These are phyloP conservation scores for Fagopyrum homotropicum DNA, from an alignment of 148 eudicot species.

Conservation along the genomic window DNA sequence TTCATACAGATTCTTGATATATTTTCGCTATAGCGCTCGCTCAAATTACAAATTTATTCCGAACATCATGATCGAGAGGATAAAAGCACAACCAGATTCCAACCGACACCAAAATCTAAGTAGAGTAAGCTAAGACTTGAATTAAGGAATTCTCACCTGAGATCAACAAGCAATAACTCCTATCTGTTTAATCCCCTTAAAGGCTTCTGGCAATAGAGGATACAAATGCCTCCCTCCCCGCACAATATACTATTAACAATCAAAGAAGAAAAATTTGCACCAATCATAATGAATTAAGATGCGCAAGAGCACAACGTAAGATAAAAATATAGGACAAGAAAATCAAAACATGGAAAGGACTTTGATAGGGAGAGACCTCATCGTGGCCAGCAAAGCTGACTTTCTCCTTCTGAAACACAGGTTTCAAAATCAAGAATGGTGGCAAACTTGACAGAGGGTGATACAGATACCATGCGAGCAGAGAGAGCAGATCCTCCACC, in stretches of 20 bases:
- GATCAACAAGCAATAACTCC: slow-evolving; percentile 99
- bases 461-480: slow-evolving; percentile 50
- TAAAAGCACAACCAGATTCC: background rate
- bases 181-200: slow-evolving; percentile 91
- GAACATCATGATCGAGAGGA: background rate
- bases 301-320: background rate
- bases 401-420: slow-evolving; percentile 48
- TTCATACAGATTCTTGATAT: background rate
- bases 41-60: background rate
- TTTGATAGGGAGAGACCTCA: slow-evolving; percentile 39
- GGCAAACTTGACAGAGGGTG: slow-evolving; percentile 38
- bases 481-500: slow-evolving; percentile 28
- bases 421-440: slow-evolving; percentile 41
- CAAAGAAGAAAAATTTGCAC: background rate
- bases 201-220: slow-evolving; percentile 75
- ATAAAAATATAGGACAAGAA: background rate
- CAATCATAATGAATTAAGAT: background rate
- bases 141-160: slow-evolving; percentile 41
- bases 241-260: slow-evolving; percentile 59
- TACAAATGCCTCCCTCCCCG: slow-evolving; percentile 94
- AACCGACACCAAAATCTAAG: background rate
- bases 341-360: background rate
- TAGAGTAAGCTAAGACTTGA: background rate
- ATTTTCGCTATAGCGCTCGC: background rate
- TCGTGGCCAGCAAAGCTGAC: slow-evolving; percentile 71